Evolutionary conservation across 23 red algal species (phyloP).

Genomic region (Gracilaria caudata): DNA sequence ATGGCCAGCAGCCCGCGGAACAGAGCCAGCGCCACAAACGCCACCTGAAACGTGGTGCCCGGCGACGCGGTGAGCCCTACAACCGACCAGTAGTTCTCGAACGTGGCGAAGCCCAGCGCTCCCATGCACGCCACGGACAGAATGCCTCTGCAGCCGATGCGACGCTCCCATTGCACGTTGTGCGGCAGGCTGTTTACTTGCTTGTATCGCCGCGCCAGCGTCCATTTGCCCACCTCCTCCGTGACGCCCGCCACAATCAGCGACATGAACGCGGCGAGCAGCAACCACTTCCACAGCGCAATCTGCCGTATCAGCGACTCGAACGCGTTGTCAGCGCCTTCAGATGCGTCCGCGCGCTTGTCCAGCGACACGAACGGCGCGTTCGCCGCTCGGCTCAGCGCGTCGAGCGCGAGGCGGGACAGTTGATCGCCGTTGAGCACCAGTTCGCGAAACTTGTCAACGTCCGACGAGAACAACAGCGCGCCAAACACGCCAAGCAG

Average conservation of each 20-base stretch:
- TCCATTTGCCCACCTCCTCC: constrained; percentile 62
- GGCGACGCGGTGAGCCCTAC: constrained; percentile 10
- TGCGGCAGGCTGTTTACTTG: not conserved
- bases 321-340: not conserved
- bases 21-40: not conserved
- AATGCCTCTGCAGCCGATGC: constrained; percentile 53
- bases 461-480: not conserved
- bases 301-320: not conserved
- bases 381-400: not conserved
- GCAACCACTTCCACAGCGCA: constrained; percentile 49
- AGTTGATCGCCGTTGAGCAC: not conserved
- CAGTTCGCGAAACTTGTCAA: not conserved
- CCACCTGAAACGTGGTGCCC: not conserved
- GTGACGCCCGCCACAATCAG: constrained; percentile 37
- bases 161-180: not conserved
- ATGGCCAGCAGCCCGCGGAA: constrained; percentile 56
- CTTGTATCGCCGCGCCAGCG: constrained; percentile 42
- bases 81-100: constrained; percentile 60
- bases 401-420: not conserved
- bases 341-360: not conserved
- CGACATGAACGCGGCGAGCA: constrained; percentile 5
- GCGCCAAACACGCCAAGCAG: not conserved
- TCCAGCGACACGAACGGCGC: not conserved
- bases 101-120: constrained; percentile 71
- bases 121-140: constrained; percentile 51